phyloP scores from a whole-genome alignment of 495 filamentous ascomycete species.

The Penicillium riverlandense region DNA sequence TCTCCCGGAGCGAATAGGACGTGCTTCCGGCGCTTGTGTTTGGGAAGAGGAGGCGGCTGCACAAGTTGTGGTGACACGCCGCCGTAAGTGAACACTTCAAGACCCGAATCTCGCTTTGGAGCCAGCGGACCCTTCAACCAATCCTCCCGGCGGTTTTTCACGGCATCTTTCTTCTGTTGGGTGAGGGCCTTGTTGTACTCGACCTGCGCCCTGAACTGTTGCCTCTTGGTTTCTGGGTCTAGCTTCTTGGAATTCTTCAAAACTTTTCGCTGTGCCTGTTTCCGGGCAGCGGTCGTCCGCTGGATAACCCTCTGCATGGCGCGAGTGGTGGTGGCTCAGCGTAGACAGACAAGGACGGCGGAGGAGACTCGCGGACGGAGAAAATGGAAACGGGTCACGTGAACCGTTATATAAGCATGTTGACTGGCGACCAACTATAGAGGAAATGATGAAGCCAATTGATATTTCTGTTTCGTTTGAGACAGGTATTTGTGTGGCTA shows the following conservation, averaged over 20 bases:
- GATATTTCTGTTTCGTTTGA: no score
- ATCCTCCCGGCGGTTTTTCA: conserved; percentile 51
- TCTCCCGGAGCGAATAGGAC: conserved; percentile 63
- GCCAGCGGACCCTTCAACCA: conserved; percentile 70
- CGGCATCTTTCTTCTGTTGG: conserved; percentile 22
- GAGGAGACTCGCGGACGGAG: conserved; percentile 18
- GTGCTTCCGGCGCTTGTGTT: conserved; percentile 44
- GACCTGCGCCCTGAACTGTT: conserved; percentile 21
- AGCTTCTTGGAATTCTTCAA: conserved; percentile 36
- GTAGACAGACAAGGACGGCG: conserved; percentile 9
- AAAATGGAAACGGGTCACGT: conserved; percentile 21
- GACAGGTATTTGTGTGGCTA: no score
- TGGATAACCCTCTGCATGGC: conserved; percentile 72
- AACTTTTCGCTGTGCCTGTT: conserved; percentile 45
- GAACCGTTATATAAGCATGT: conserved; percentile 5
- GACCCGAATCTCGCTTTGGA: conserved; percentile 59
- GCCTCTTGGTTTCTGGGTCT: conserved; percentile 23
- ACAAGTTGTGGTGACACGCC: conserved; percentile 16
- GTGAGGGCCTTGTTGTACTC: conserved; percentile 26
- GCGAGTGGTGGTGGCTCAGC: conserved; percentile 20
- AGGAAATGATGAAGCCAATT: no score
- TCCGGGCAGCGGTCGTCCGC: conserved; percentile 59
- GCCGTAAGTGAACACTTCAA: neutral
- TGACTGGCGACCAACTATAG: neutral
- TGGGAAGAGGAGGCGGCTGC: conserved; percentile 27